phyloP scores from a whole-genome alignment of 1,284 basidiomycete species.

The Phylloboletellus chloephorus region DNA sequence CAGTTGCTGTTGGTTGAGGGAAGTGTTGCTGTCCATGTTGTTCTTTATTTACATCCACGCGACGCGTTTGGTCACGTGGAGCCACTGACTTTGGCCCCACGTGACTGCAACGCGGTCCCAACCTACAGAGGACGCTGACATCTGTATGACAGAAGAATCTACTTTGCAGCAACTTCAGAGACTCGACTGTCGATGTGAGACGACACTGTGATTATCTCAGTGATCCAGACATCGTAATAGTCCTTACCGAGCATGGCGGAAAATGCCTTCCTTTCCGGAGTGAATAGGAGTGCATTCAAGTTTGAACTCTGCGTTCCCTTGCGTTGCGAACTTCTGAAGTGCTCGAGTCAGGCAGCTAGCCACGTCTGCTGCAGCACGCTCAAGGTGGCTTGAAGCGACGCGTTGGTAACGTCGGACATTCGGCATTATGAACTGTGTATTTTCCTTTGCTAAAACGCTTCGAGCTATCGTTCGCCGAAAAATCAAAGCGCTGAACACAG shows the following conservation, averaged over 20 bases:
- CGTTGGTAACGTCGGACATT: too few relatives aligned
- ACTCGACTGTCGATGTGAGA: conserved; percentile 22
- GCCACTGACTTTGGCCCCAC: neutral
- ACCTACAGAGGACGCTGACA: too few relatives aligned
- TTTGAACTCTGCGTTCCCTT: conserved; percentile 10
- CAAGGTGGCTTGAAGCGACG: conserved; percentile 20
- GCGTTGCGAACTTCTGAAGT: conserved; percentile 21
- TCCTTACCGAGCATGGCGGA: conserved; percentile 21
- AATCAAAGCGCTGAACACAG: conserved; percentile 9
- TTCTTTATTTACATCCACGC: conserved; percentile 20
- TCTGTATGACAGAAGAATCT: neutral
- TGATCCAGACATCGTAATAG: neutral
- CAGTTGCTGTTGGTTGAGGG: conserved; percentile 6
- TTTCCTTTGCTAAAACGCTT: too few relatives aligned
- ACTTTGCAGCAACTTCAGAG: conserved; percentile 15
- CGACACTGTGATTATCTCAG: conserved; percentile 30
- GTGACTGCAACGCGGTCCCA: neutral
- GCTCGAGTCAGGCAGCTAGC: conserved; percentile 21
- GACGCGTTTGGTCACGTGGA: conserved; percentile 32
- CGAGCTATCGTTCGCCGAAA: conserved; percentile 20
- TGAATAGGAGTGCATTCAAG: conserved; percentile 21
- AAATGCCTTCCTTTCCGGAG: conserved; percentile 12
- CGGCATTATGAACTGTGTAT: too few relatives aligned
- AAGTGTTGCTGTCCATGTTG: conserved; percentile 6
- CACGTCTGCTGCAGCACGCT: neutral